These are phyloP conservation scores for Macrolepiota fuliginosa DNA, from an alignment of 768 basidiomycete species.

Conservation along the genomic window DNA sequence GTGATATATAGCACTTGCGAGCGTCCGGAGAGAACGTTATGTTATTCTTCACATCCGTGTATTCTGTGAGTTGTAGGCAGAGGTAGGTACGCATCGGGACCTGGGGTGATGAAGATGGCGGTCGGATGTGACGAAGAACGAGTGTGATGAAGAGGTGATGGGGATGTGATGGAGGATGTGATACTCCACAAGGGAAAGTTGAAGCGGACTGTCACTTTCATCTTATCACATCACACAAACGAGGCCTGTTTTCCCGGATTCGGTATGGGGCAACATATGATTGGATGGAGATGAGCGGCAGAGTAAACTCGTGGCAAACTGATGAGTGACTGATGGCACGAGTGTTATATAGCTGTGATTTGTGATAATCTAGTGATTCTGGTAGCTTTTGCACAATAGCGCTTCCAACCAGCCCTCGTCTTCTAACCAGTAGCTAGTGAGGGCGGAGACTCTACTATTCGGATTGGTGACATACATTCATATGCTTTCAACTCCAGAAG, in stretches of 20 bases:
- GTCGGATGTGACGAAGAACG: slow-evolving; percentile 1
- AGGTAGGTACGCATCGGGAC: neutral
- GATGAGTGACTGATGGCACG: neutral
- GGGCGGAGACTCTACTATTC: neutral
- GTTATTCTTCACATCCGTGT: slow-evolving; percentile 8
- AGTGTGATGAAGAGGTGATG: neutral
- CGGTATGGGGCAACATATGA: neutral
- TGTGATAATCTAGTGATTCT: neutral
- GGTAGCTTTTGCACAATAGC: neutral
- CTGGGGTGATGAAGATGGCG: neutral
- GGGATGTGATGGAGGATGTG: slow-evolving; percentile 3
- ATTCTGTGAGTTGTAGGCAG: slow-evolving; percentile 10
- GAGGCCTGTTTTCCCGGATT: neutral
- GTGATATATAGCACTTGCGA: slow-evolving; percentile 10
- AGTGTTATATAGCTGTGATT: neutral
- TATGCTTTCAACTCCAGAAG: neutral
- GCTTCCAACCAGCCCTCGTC: neutral
- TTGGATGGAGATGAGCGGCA: neutral
- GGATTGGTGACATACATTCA: neutral
- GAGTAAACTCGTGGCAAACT: neutral
- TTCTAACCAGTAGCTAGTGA: neutral
- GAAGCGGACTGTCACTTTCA: neutral
- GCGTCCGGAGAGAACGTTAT: slow-evolving; percentile 1
- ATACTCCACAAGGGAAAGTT: neutral
- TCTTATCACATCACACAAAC: slow-evolving; percentile 2